phyloP scores from a whole-genome alignment of 768 basidiomycete species.

The Serpula lacrymans region DNA sequence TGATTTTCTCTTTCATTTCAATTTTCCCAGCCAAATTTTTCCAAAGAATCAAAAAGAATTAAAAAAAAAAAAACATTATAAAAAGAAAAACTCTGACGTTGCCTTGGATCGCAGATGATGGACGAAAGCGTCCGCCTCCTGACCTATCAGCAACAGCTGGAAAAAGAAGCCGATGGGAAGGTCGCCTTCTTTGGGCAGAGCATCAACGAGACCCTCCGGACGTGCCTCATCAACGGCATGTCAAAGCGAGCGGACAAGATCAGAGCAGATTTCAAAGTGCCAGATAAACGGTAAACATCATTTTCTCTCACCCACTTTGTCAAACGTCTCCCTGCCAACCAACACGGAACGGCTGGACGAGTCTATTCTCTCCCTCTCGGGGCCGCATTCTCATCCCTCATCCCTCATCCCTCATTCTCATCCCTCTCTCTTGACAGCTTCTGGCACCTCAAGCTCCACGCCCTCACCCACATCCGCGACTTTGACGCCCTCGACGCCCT shows the following conservation, averaged over 20 bases:
- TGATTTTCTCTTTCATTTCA: slow-evolving; percentile 25
- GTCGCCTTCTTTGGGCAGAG: slow-evolving; percentile 79
- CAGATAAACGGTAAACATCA: slow-evolving; percentile 96
- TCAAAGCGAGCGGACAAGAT: slow-evolving; percentile 87
- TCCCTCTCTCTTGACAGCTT: slow-evolving; percentile 49
- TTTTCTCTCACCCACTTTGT: too few species aligned
- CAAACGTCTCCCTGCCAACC: too few species aligned
- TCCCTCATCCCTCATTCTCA: background rate
- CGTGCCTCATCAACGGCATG: slow-evolving; percentile 75
- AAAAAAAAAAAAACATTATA: too few species aligned
- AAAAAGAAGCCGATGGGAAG: slow-evolving; percentile 79
- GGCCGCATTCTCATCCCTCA: background rate
- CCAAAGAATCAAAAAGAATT: slow-evolving; percentile 2
- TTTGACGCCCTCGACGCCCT: slow-evolving; percentile 87
- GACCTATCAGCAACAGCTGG: slow-evolving; percentile 78
- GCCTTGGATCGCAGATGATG: slow-evolving; percentile 64
- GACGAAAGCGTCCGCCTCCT: slow-evolving; percentile 83
- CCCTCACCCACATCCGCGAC: slow-evolving; percentile 73
- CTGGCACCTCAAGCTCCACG: slow-evolving; percentile 90
- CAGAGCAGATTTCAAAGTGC: slow-evolving; percentile 86
- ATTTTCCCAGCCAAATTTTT: too few species aligned
- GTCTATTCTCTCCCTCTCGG: slow-evolving; percentile 16
- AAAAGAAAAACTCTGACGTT: too few species aligned
- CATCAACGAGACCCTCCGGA: slow-evolving; percentile 82
- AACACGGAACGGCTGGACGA: too few species aligned